Evolutionary conservation across 1,284 basidiomycete species (phyloP).

Genomic region (Jaminaea rosea): DNA sequence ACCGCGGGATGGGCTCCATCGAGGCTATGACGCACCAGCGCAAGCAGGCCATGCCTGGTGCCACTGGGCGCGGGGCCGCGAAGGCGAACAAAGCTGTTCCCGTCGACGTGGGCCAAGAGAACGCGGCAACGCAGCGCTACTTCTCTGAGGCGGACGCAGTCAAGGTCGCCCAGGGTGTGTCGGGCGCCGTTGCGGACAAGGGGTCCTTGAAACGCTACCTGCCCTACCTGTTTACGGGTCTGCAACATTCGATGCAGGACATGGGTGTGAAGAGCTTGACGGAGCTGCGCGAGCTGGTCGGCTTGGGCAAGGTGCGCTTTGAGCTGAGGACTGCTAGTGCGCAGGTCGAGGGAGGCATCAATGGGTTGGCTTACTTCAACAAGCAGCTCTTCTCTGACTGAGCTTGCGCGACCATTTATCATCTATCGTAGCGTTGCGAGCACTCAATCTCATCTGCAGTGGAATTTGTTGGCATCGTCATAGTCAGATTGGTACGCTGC

Average conservation of each 20-base stretch:
- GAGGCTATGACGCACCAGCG: conserved; percentile 46
- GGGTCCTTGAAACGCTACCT: conserved; percentile 77
- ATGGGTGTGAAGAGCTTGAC: conserved; percentile 67
- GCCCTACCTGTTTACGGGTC: conserved; percentile 81
- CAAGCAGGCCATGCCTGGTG: conserved; percentile 36
- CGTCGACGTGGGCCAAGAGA: conserved; percentile 57
- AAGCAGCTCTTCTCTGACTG: conserved; percentile 52
- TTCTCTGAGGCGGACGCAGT: conserved; percentile 90
- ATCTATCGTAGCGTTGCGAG: background rate
- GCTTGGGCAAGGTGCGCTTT: conserved; percentile 66
- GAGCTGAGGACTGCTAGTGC: conserved; percentile 91
- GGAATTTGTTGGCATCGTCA: background rate
- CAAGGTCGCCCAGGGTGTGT: conserved; percentile 88
- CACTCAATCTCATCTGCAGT: background rate
- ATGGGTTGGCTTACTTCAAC: conserved; percentile 59
- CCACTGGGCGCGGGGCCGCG: conserved; percentile 49
- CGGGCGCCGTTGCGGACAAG: conserved; percentile 94
- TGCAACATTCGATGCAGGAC: conserved; percentile 95
- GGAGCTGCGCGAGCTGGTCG: conserved; percentile 60
- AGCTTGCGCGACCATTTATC: background rate
- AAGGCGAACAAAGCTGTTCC: conserved; percentile 52
- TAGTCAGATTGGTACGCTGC: background rate
- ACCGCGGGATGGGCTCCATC: conserved; percentile 88
- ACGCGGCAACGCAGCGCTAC: conserved; percentile 92
- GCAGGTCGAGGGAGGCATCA: conserved; percentile 90